phyloP scores from a whole-genome alignment of 257 asterid genomes.

The Linderniella brevidens region DNA sequence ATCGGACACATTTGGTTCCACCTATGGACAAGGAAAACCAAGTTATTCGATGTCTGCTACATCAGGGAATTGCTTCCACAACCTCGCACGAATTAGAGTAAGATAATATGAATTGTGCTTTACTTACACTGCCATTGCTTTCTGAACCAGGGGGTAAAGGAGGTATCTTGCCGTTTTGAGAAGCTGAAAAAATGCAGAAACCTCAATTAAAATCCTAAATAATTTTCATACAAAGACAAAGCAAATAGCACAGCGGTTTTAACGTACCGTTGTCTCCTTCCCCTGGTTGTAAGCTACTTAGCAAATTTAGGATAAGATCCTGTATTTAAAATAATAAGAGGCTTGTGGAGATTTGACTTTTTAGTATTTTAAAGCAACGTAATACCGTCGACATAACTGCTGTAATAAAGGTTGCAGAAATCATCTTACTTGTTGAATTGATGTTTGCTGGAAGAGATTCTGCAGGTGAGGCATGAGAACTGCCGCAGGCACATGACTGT shows the following conservation, averaged over 20 bases:
- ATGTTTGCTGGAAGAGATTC: slow-evolving; percentile 88
- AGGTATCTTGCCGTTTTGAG: slow-evolving; percentile 66
- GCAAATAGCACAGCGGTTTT: not conserved
- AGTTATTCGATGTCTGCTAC: not conserved
- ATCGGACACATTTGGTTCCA: slow-evolving; percentile 43
- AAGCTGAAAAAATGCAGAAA: slow-evolving; percentile 23
- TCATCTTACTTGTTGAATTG: slow-evolving; percentile 66
- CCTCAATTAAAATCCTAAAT: slow-evolving; percentile 8
- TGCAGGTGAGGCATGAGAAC: slow-evolving; percentile 90
- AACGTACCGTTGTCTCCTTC: slow-evolving; percentile 60
- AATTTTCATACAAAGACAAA: slow-evolving; percentile 5
- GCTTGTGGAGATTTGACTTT: not conserved
- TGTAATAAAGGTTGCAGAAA: slow-evolving; percentile 1
- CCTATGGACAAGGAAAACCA: slow-evolving; percentile 19
- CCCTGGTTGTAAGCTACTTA: slow-evolving; percentile 63
- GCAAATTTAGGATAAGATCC: slow-evolving; percentile 74
- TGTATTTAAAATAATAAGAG: slow-evolving; percentile 19
- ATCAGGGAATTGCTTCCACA: no score
- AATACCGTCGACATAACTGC: no score
- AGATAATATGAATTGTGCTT: slow-evolving; percentile 4
- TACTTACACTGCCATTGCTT: slow-evolving; percentile 79
- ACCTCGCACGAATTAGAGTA: no score
- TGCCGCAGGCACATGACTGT: slow-evolving; percentile 51
- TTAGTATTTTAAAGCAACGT: not conserved
- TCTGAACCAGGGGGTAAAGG: slow-evolving; percentile 55